Evolutionary conservation across 768 basidiomycete species (phyloP), one percentile per base, ranked within the genome.

Genomic region (Clitopilus hobsonii): DNA sequence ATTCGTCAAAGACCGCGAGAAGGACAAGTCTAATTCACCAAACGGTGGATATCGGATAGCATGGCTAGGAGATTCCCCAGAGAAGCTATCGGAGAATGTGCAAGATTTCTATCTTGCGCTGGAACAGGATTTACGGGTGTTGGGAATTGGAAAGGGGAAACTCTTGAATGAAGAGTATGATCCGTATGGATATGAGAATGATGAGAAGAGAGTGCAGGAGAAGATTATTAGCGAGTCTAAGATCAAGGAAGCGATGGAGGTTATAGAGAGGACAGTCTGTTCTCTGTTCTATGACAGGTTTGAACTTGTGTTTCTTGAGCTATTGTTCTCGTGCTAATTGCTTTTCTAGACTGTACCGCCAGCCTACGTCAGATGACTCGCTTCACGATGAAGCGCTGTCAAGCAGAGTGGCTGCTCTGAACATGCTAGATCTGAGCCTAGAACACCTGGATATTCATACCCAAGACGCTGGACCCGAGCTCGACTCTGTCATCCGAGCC

Each of bases 361-460:
- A 89, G 16, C 72, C 77, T 3, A 67, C 72, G 1, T 76, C 84
- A 1, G 81, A 82, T 18, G 96, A 99, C 63, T 75, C 81, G 0
- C 86, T 86, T 0, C 95, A 97, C 65, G 94, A 99, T 65, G 91
- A 92, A 62, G 89, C 92, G 0, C 74, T 99, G 3, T 85, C 94
- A 0, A 89, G 85, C 63, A 84, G 95, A 5, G 86, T 98, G 14
- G 92, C 93, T 13, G 95, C 94, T 1, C 75, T 99, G 45, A 94
- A 95, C 60, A 82, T 94, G 78, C 76, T 98, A 1, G 96, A 98
- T 67, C 75, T 99, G 0, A 80, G 85, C 1, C 74, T 98, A 8
- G 87, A 89, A 32, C 94, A 98, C 71, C 82, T 99, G 1, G 96
- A 95, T 14, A 80, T 98, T 7, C 86, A 92, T 52, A 82, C 91